A percentile compares a stretch with the other conserved stretches of the same genome.
Conservation (phyloP, 140 eudicot genomes). For the Bidens hawaiensis region DNA sequence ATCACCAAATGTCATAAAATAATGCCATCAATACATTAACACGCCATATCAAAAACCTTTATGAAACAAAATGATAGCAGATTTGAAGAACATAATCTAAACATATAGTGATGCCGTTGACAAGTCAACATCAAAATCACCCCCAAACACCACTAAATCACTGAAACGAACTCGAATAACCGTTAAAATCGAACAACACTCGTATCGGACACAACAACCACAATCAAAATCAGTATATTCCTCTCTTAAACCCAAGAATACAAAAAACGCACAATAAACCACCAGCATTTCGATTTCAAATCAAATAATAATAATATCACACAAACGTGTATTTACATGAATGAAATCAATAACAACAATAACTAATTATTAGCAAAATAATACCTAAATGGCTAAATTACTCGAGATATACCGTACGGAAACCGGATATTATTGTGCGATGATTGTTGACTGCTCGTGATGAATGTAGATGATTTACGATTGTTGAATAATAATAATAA, state of each 20-base stretch:
- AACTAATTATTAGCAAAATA: slow-evolving; percentile 16
- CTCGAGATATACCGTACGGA: slow-evolving; percentile 12
- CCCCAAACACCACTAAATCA: too few relatives aligned
- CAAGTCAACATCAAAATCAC: too few relatives aligned
- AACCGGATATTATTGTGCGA: background rate
- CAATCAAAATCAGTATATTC: too few relatives aligned
- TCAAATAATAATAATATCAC: slow-evolving; percentile 24
- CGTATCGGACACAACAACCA: too few relatives aligned
- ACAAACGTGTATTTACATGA: slow-evolving; percentile 13
- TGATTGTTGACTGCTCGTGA: slow-evolving; percentile 10
- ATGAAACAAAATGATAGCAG: too few relatives aligned
- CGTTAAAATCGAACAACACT: too few relatives aligned
- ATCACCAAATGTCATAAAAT: slow-evolving; percentile 17
- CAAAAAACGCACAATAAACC: slow-evolving; percentile 14
- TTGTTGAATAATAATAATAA: background rate
- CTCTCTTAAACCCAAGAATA: slow-evolving; percentile 33
- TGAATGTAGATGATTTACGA: background rate
- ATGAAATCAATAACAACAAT: slow-evolving; percentile 5
- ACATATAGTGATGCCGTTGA: too few relatives aligned
- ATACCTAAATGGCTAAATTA: slow-evolving; percentile 20
- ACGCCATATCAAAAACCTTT: too few relatives aligned
- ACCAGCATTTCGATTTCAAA: slow-evolving; percentile 25
- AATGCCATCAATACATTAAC: too few relatives aligned
- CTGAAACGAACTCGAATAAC: too few relatives aligned
- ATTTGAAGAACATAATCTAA: too few relatives aligned